A percentile compares a stretch with the other conserved stretches of the same genome.
These are phyloP conservation scores for Phytophthora ohioensis DNA, from an alignment of 352 stramenopile genomes.

Conservation along the genomic window DNA sequence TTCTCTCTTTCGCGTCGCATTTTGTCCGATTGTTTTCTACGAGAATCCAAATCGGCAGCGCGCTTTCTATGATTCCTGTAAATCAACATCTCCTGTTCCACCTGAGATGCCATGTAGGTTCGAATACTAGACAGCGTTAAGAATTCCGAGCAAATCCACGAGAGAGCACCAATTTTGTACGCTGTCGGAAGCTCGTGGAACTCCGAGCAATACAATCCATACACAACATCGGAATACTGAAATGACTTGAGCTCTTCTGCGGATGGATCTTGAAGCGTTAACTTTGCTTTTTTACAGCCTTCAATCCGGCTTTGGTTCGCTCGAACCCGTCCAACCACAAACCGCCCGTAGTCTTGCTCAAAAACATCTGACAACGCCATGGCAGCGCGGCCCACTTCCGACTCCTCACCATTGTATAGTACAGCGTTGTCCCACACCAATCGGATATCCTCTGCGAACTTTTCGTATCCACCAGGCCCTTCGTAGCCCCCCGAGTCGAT, in stretches of 20 bases:
- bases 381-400: conserved; percentile 72
- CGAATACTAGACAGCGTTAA: conserved; percentile 64
- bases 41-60: conserved; percentile 59
- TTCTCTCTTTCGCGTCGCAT: conserved; percentile 65
- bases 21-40: conserved; percentile 61
- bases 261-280: conserved; percentile 35
- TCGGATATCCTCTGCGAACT: conserved; percentile 80
- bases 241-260: conserved; percentile 39
- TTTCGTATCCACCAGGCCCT: conserved; percentile 57
- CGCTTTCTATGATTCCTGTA: conserved; percentile 60
- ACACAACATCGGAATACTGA: conserved; percentile 66
- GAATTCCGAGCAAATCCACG: conserved; percentile 77
- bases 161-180: conserved; percentile 71
- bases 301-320: conserved; percentile 69
- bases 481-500: conserved; percentile 84
- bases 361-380: conserved; percentile 83
- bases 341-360: conserved; percentile 83
- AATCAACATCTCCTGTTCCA: conserved; percentile 69
- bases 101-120: conserved; percentile 62
- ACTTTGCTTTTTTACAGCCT: conserved; percentile 56
- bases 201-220: conserved; percentile 75
- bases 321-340: conserved; percentile 65
- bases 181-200: conserved; percentile 72
- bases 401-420: conserved; percentile 84
- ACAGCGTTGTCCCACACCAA: conserved; percentile 88